Evolutionary conservation across 768 basidiomycete species (phyloP).

Genomic region (Termitomyces sp.): DNA sequence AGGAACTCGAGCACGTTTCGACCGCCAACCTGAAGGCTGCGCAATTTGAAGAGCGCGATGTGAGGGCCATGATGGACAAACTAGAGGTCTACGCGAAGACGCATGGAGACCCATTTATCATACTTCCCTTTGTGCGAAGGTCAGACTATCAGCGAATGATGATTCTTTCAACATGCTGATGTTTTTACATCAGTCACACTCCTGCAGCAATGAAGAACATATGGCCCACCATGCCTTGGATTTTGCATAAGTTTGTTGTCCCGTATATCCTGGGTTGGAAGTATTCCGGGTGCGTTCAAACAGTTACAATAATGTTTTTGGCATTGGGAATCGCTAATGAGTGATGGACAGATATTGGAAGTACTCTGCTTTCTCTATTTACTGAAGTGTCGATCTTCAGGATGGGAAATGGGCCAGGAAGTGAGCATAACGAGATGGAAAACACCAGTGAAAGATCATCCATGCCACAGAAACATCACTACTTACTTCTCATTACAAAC

Average conservation of each 20-base stretch:
- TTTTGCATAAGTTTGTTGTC: constrained; percentile 27
- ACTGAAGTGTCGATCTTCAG: too few species aligned
- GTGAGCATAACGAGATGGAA: too few species aligned
- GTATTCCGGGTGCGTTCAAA: constrained; percentile 26
- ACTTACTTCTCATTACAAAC: too few species aligned
- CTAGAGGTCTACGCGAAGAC: constrained; percentile 25
- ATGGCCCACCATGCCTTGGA: constrained; percentile 34
- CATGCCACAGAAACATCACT: too few species aligned
- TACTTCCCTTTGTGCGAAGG: constrained; percentile 32
- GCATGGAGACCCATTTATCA: constrained; percentile 25
- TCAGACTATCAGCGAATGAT: constrained; percentile 7
- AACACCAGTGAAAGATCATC: too few species aligned
- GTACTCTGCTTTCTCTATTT: too few species aligned
- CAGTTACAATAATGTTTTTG: too few species aligned
- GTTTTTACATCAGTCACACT: constrained; percentile 24
- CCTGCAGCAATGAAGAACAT: constrained; percentile 26
- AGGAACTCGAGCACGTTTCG: constrained; percentile 28
- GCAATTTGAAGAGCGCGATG: constrained; percentile 22
- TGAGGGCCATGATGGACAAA: constrained; percentile 19
- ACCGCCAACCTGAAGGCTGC: constrained; percentile 22
- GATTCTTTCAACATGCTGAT: not conserved
- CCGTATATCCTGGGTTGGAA: constrained; percentile 28
- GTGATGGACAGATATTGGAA: too few species aligned
- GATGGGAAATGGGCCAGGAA: too few species aligned
- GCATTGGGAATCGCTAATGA: too few species aligned